phyloP scores from a whole-genome alignment of 1,284 basidiomycete genomes.

The Mrakiaceae sp. region DNA sequence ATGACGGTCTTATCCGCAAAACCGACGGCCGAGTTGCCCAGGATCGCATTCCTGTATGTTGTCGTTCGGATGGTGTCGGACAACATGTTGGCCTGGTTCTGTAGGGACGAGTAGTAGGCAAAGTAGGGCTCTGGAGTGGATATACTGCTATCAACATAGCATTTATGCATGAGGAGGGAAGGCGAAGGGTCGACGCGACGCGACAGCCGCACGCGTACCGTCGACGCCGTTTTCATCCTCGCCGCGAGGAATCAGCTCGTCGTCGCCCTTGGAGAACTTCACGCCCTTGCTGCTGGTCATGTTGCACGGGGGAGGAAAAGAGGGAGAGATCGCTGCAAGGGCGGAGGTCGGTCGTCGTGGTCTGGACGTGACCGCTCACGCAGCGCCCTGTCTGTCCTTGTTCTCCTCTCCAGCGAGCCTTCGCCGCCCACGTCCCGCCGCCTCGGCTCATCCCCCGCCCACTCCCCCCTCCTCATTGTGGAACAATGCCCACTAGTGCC shows the following conservation, averaged over 20 bases:
- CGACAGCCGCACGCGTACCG: not conserved
- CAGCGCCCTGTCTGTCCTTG: no score
- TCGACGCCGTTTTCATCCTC: not conserved
- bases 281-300: no score
- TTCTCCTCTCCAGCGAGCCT: no score
- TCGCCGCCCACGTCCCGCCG: no score
- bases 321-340: no score
- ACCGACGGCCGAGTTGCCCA: constrained; percentile 33
- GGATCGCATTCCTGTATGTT: constrained; percentile 28
- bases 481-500: no score
- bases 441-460: no score
- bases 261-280: not conserved
- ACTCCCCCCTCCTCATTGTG: no score
- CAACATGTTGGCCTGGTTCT: constrained; percentile 34
- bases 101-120: constrained; percentile 20
- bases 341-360: no score
- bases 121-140: constrained; percentile 17
- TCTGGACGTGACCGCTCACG: no score
- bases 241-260: not conserved
- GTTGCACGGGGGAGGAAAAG: no score
- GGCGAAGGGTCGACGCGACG: not conserved
- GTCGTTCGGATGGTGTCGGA: constrained; percentile 33
- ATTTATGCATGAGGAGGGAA: no score
- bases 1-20: constrained; percentile 32
- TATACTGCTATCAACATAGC: not conserved